Conservation (phyloP, 805 yeast genomes). For the Candida ficus region DNA sequence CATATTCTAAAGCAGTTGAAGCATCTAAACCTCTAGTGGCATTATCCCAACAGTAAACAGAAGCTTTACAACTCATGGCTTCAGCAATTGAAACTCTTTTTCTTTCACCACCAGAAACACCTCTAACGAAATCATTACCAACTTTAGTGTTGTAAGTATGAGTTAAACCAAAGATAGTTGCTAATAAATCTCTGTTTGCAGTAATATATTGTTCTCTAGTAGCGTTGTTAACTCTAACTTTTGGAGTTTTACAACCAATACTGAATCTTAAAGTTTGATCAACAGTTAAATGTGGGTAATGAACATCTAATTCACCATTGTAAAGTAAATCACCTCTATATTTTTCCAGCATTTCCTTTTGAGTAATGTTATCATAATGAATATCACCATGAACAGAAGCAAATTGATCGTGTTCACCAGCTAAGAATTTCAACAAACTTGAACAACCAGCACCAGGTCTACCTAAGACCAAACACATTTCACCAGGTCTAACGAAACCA, state of each 20-base stretch:
- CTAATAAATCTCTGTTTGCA: conserved; percentile 42
- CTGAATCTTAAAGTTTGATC: conserved; percentile 70
- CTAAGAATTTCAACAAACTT: conserved; percentile 57
- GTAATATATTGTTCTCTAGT: conserved; percentile 43
- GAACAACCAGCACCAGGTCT: conserved; percentile 83
- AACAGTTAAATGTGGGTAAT: conserved; percentile 73
- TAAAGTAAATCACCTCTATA: conserved; percentile 55
- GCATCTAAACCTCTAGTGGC: conserved; percentile 85
- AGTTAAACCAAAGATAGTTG: conserved; percentile 53
- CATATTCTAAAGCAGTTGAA: conserved; percentile 75
- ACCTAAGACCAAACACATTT: conserved; percentile 63
- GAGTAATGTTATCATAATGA: conserved; percentile 56
- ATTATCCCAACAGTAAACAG: conserved; percentile 71
- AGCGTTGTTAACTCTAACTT: conserved; percentile 41
- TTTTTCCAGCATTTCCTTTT: conserved; percentile 50
- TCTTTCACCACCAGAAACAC: conserved; percentile 84
- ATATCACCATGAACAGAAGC: conserved; percentile 45
- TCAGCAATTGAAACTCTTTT: conserved; percentile 83
- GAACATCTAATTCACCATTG: conserved; percentile 62
- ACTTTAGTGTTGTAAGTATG: conserved; percentile 58
- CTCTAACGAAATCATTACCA: conserved; percentile 58
- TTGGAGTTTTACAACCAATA: conserved; percentile 63
- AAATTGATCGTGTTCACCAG: conserved; percentile 38
- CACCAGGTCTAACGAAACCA: conserved; percentile 51
- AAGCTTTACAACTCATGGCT: conserved; percentile 59